Base-by-base conservation (phyloP, 2,329 filamentous ascomycete species). In the Diaporthe sp. region DNA sequence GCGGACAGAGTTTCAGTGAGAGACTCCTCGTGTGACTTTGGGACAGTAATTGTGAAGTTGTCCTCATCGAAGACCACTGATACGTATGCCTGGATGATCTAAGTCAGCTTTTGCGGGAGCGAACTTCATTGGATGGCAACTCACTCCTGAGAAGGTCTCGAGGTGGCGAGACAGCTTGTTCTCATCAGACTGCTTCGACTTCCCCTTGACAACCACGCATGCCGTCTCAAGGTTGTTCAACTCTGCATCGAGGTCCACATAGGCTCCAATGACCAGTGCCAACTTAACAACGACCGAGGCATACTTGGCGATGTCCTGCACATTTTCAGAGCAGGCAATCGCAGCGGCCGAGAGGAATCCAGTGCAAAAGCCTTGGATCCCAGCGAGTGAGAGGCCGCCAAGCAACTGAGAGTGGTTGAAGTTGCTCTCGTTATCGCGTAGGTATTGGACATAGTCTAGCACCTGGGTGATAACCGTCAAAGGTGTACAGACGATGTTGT, bases 261-360 rank as follows among this genome's bases (percentile, higher is more conserved):
- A 51, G 37, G 66, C 56, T 1, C 72, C 72, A 32, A 74, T 66
- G 10, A 51, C 56, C 9, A 66, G 42, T 17, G 66, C 66, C 22
- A 74, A 56, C 30, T 42, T 42, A 17, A 74, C 27, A 9, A 32
- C 66, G 0, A 78, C 79, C 4, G 83, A 80, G 0, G 82, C 84
- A 73, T 84, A 81, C 13, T 77, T 72, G 35, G 80, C 63, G 27
- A 86, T 77, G 47, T 32, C 53, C 12, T 66, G 59, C 35, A 35
- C 25, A 44, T 56, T 55, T 8, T 50, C 44, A 44, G 72, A 59
- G 8, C 47, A 39, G 47, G 51, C 65, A 42, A 71, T 30, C 39
- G 72, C 53, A 5, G 55, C 53, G 17, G 72, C 72, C 7, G 51
- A 53, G 25, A 74, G 66, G 25, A 70, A 65, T 2, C 72, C 72